phyloP scores from a whole-genome alignment of 306 rosid genomes.

The Castanea mollissima region DNA sequence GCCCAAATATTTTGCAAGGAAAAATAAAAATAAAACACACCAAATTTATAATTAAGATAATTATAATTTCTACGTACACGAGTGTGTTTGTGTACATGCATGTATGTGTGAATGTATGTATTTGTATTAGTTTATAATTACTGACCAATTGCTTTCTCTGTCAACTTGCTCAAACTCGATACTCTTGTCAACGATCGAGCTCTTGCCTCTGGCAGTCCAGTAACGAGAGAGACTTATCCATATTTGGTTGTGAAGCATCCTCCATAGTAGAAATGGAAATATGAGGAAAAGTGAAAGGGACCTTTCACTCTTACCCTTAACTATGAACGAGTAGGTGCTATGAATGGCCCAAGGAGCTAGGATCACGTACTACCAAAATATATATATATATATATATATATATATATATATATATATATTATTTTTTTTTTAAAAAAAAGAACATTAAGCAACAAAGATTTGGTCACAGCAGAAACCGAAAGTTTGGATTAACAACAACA shows the following conservation, averaged over 20 bases:
- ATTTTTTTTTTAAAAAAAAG: neutral
- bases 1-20: neutral
- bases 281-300: neutral
- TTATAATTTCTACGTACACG: too few relatives aligned
- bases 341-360: neutral
- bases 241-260: constrained; percentile 31
- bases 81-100: too few relatives aligned
- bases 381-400: too few relatives aligned
- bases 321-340: neutral
- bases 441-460: neutral
- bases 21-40: too few relatives aligned
- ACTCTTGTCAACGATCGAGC: constrained; percentile 22
- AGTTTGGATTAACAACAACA: neutral
- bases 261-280: neutral
- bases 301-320: neutral
- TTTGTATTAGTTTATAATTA: too few relatives aligned
- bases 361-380: neutral
- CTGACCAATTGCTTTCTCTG: constrained; percentile 36
- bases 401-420: too few relatives aligned
- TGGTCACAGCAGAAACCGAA: too few relatives aligned
- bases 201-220: neutral
- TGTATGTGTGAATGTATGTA: too few relatives aligned
- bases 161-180: constrained; percentile 41
- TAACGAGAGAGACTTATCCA: constrained; percentile 27
- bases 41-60: too few relatives aligned